A percentile compares a stretch with the other conserved stretches of the same genome.
Conservation (phyloP, 768 basidiomycete genomes). For the Strobilomyces dryophilus region DNA sequence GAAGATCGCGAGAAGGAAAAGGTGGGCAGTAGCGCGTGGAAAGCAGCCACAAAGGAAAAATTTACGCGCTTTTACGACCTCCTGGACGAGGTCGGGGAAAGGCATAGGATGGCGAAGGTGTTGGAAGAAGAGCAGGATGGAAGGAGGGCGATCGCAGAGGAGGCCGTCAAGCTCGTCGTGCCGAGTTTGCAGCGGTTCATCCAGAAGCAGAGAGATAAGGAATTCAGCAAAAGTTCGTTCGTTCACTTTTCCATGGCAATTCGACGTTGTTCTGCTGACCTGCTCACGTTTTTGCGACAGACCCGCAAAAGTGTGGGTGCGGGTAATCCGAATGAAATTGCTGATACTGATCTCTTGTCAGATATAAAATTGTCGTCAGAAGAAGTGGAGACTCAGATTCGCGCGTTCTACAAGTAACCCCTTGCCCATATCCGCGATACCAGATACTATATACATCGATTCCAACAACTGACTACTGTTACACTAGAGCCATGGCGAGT, state of each 20-base stretch:
- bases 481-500: not conserved
- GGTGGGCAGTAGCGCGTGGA: constrained; percentile 39
- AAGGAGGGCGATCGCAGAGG: constrained; percentile 59
- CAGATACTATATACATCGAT: not conserved
- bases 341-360: constrained; percentile 28
- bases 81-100: constrained; percentile 73
- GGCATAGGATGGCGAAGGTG: constrained; percentile 65
- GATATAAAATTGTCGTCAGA: constrained; percentile 78
- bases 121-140: constrained; percentile 67
- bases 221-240: constrained; percentile 77
- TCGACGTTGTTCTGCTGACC: constrained; percentile 1
- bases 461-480: not conserved
- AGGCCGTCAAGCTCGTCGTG: constrained; percentile 72
- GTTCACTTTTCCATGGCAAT: not conserved
- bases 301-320: constrained; percentile 50
- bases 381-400: constrained; percentile 67
- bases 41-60: constrained; percentile 72
- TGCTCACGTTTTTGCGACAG: constrained; percentile 23
- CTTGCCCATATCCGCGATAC: not conserved
- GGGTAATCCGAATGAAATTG: not conserved
- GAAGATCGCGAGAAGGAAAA: constrained; percentile 46
- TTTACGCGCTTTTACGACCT: constrained; percentile 79
- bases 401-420: constrained; percentile 49
- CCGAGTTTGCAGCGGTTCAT: constrained; percentile 71
- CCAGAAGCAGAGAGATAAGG: constrained; percentile 73